Conservation (phyloP, 441 rosid species). For the Dalechampia spathulata region DNA sequence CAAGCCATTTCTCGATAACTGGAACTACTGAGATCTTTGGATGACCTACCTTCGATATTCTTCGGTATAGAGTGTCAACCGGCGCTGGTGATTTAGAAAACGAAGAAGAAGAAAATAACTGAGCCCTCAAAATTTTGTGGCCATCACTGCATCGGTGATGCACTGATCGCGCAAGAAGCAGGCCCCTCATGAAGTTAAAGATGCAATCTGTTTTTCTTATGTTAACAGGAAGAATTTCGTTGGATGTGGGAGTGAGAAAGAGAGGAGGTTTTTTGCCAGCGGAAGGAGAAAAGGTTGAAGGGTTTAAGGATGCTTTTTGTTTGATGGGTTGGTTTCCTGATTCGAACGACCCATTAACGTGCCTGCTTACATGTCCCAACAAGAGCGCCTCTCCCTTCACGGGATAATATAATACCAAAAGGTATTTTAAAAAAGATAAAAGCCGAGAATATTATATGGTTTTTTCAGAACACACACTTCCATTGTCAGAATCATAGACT, state of each 20-base stretch:
- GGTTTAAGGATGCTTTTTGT: not conserved
- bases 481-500: too few species aligned
- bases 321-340: too few species aligned
- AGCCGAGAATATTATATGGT: too few species aligned
- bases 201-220: not conserved
- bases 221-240: not conserved
- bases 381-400: too few species aligned
- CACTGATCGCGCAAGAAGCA: constrained; percentile 9
- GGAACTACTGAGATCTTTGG: constrained; percentile 22
- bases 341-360: too few species aligned
- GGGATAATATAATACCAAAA: too few species aligned
- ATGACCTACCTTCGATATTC: constrained; percentile 22
- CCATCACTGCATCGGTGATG: not conserved
- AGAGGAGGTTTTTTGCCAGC: too few species aligned
- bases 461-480: too few species aligned
- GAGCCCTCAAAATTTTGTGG: constrained; percentile 3
- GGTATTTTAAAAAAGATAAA: too few species aligned
- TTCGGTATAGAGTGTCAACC: constrained; percentile 14
- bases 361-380: too few species aligned
- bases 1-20: constrained; percentile 34
- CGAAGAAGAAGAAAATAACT: constrained; percentile 1
- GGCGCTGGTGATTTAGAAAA: constrained; percentile 1
- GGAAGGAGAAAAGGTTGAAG: not conserved
- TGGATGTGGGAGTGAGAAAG: too few species aligned
- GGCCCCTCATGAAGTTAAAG: constrained; percentile 14